Evolutionary conservation across 192 early-diverging fungal genomes (phyloP), one percentile per base, ranked within the genome.

Genomic region (Entomortierella lignicola): DNA sequence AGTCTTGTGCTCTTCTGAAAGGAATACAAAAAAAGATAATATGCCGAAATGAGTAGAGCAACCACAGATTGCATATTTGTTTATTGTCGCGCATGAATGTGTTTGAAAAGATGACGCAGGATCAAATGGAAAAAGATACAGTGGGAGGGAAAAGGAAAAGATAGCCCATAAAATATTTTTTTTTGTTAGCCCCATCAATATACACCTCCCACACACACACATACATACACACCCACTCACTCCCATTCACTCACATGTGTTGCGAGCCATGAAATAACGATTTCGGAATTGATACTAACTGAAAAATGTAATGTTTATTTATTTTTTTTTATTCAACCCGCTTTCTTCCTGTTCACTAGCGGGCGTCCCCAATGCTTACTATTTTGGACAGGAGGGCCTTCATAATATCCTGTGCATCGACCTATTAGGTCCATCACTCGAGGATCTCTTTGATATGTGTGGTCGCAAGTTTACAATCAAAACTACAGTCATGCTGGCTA

Each of bases 391-490:
- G 71, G 97, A 99, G 80, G 96, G 97, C 21, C 85, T 99, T 21
- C 92, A 99, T 81, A 97, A 96, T 77, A 90, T 99, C 39, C 86
- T 99, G 4, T 95, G 94, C 67, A 93, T 99, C 42, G 97, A 99
- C 72, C 85, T 99, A 57, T 87, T 99, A 18, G 97, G 97, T 1
- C 95, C 96, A 18, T 92, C 89, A 62, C 81, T 99, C 18, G 97
- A 99, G 81, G 97, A 99, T 80, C 85, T 97, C 65, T 99, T 99
- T 87, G 97, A 99, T 80, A 88, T 91, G 64, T 99, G 97, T 83
- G 89, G 91, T n/a, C 85, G 97, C 69, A 92, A 91, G 80, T 98
- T 99, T 68, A 85, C 86, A 13, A 87, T 92, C 66, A 98, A 97
- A 85, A 99, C 96, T n/a, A 94, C 96, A 4, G 95, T 94, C 66